A percentile compares a stretch with the other conserved stretches of the same genome.
These are phyloP conservation scores for Hyphodiscus sp. DNA, from an alignment of 2,329 filamentous ascomycete genomes.

Conservation along the genomic window DNA sequence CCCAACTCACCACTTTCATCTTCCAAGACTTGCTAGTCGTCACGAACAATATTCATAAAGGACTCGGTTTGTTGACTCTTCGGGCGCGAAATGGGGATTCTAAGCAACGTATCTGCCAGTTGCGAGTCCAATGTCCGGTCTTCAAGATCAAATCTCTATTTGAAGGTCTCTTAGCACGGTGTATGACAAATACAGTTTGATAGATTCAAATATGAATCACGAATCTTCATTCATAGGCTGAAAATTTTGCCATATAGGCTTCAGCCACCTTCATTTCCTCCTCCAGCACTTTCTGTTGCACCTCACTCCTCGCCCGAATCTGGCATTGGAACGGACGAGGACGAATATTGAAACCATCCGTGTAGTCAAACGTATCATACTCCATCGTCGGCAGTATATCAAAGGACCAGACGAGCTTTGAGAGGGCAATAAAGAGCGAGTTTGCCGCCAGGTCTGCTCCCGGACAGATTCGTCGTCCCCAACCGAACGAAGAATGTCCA, in stretches of 20 bases:
- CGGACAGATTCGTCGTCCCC: conserved; percentile 45
- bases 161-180: no score
- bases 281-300: conserved; percentile 29
- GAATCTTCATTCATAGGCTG: conserved; percentile 12
- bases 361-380: conserved; percentile 22
- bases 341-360: conserved; percentile 31
- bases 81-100: no score
- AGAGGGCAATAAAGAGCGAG: conserved; percentile 40
- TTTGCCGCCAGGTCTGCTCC: conserved; percentile 49
- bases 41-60: no score
- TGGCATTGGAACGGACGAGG: conserved; percentile 30
- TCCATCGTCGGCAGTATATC: conserved; percentile 23
- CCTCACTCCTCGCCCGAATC: conserved; percentile 27
- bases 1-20: no score
- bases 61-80: no score
- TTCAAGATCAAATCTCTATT: no score
- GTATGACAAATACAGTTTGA: no score
- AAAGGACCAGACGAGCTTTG: conserved; percentile 49
- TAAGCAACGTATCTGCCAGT: no score
- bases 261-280: conserved; percentile 27
- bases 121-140: no score
- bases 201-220: not conserved
- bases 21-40: no score
- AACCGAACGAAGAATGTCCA: conserved; percentile 32
- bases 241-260: conserved; percentile 21